Evolutionary conservation across 768 basidiomycete genomes (phyloP).

Genomic region (Rhizopogon roseolus): DNA sequence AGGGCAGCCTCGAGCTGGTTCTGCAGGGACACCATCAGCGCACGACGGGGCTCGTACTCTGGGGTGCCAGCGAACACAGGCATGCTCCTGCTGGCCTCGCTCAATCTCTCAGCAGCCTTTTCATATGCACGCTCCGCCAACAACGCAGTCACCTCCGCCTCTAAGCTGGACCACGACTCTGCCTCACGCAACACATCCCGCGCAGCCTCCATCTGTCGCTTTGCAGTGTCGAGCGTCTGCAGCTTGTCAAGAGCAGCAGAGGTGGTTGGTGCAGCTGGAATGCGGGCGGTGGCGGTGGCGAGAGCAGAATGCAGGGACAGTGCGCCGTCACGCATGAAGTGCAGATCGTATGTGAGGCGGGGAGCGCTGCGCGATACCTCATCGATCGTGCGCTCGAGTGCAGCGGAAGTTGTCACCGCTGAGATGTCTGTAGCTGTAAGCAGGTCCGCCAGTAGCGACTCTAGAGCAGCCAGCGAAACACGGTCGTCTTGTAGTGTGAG

Average conservation of each 20-base stretch:
- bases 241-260: conserved; percentile 68
- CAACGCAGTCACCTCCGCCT: conserved; percentile 86
- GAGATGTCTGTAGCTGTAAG: conserved; percentile 81
- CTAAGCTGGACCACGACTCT: conserved; percentile 94
- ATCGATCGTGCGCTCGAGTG: conserved; percentile 85
- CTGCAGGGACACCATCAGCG: conserved; percentile 86
- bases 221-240: conserved; percentile 78
- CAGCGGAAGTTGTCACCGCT: conserved; percentile 80
- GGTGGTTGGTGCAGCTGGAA: conserved; percentile 35
- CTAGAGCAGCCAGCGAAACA: conserved; percentile 37
- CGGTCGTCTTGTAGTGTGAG: conserved; percentile 34
- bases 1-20: conserved; percentile 93
- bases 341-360: conserved; percentile 89
- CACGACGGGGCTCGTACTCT: conserved; percentile 83
- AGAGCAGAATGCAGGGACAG: conserved; percentile 68
- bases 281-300: conserved; percentile 41
- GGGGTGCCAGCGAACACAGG: conserved; percentile 89
- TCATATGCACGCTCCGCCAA: conserved; percentile 73
- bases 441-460: conserved; percentile 60
- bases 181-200: conserved; percentile 90
- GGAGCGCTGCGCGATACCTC: conserved; percentile 91
- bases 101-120: conserved; percentile 89
- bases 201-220: conserved; percentile 81
- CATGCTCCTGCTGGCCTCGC: conserved; percentile 87
- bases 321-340: conserved; percentile 94